Conservation (phyloP, 2,329 filamentous ascomycete species). For the Dryadomyces sulphureus region DNA sequence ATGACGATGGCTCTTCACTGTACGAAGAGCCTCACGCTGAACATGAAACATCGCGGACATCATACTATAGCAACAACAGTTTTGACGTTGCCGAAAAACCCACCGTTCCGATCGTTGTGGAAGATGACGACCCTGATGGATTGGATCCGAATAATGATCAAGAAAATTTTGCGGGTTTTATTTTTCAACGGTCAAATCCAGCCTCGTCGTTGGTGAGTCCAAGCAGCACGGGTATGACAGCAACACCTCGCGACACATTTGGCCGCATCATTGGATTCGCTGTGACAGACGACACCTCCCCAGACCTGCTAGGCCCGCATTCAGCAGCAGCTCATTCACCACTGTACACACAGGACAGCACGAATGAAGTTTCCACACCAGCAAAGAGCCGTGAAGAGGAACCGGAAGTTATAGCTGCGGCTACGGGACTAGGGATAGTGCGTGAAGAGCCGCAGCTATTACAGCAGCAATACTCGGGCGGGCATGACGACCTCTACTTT, state of each 20-base stretch:
- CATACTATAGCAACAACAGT: background rate
- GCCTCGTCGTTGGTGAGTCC: conserved; percentile 36
- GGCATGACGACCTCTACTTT: conserved; percentile 53
- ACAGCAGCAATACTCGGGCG: background rate
- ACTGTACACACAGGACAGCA: background rate
- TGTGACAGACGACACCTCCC: conserved; percentile 29
- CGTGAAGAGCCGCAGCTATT: background rate
- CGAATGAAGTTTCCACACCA: background rate
- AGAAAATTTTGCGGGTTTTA: conserved; percentile 46
- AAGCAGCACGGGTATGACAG: conserved; percentile 26
- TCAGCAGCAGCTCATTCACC: conserved; percentile 9
- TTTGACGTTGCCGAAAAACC: conserved; percentile 15
- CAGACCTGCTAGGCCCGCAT: conserved; percentile 12
- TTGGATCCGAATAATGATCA: conserved; percentile 39
- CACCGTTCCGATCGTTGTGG: background rate
- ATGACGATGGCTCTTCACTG: conserved; percentile 28
- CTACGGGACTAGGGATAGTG: background rate
- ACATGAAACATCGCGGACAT: background rate
- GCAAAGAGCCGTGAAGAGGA: conserved; percentile 1
- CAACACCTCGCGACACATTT: conserved; percentile 39
- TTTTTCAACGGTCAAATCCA: conserved; percentile 39
- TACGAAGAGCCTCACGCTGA: too few relatives aligned
- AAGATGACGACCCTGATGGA: conserved; percentile 15
- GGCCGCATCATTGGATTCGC: conserved; percentile 44
- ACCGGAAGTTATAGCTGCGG: conserved; percentile 7